These are phyloP conservation scores for Colletotrichum sp. DNA, from an alignment of 2,329 filamentous ascomycete species.

Conservation along the genomic window DNA sequence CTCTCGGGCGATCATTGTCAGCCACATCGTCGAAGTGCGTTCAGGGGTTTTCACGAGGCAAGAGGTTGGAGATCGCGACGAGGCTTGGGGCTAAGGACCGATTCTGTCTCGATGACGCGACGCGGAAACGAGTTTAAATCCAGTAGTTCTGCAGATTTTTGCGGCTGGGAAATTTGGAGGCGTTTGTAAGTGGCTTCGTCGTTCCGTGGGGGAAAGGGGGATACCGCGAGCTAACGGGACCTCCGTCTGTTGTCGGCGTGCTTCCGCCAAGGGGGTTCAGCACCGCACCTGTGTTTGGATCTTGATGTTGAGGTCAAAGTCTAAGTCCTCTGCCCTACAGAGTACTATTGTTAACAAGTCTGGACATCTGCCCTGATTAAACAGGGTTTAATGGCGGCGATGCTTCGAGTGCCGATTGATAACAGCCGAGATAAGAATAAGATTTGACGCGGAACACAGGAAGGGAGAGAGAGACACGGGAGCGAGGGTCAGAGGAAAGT, in stretches of 20 bases:
- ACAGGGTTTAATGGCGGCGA: too few relatives aligned
- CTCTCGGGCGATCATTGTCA: fast-evolving
- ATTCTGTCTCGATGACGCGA: not conserved
- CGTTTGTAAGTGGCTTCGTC: not conserved
- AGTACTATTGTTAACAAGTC: too few relatives aligned
- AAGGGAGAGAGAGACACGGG: not conserved
- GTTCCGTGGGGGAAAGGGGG: not conserved
- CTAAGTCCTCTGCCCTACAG: too few relatives aligned
- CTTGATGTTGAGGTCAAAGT: not conserved
- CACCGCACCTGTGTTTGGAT: not conserved
- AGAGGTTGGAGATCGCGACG: not conserved
- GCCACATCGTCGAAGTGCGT: not conserved
- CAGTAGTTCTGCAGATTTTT: not conserved
- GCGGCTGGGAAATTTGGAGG: not conserved
- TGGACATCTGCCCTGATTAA: too few relatives aligned
- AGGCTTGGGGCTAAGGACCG: not conserved
- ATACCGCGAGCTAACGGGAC: not conserved
- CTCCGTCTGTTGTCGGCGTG: not conserved
- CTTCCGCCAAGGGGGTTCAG: not conserved
- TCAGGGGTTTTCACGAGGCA: not conserved
- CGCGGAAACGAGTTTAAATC: not conserved
- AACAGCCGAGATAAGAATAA: not conserved
- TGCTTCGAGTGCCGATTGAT: not conserved
- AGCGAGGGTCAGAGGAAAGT: not conserved
- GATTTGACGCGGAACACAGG: not conserved